phyloP scores from a whole-genome alignment of 345 rosid species.

The Citrus australasica region DNA sequence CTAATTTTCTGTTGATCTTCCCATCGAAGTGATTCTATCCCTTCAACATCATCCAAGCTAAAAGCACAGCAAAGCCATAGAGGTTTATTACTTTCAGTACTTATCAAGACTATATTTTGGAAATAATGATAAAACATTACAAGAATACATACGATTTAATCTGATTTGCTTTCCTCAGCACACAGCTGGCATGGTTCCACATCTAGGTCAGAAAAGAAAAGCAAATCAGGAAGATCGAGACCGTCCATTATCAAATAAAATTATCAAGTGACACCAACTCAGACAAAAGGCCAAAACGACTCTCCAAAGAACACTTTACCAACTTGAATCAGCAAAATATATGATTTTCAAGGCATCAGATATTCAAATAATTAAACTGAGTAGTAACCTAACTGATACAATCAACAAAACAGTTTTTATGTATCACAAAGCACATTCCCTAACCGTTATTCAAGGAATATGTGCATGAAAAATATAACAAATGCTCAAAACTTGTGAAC shows the following conservation, averaged over 20 bases:
- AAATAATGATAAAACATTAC: neutral
- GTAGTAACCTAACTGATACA: neutral
- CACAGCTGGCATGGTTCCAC: constrained; percentile 88
- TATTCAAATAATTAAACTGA: neutral
- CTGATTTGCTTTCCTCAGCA: constrained; percentile 72
- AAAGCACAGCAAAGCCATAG: constrained; percentile 4
- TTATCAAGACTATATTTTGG: neutral
- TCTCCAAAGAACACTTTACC: neutral
- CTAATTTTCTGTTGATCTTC: constrained; percentile 90
- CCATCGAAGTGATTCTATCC: constrained; percentile 87
- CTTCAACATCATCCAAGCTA: constrained; percentile 92
- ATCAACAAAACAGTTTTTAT: neutral
- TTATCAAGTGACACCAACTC: neutral
- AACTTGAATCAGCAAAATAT: neutral
- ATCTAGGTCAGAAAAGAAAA: constrained; percentile 40
- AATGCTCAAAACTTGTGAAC: neutral
- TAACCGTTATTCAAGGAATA: neutral
- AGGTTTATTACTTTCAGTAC: neutral
- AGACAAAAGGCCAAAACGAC: neutral
- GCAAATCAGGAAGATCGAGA: constrained; percentile 3
- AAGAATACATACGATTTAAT: constrained; percentile 59
- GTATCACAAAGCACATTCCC: neutral
- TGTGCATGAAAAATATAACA: neutral
- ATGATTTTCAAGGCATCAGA: neutral
- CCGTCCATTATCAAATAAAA: neutral